phyloP scores from a whole-genome alignment of 768 basidiomycete genomes.

The Tylopilus rubrobrunneus region DNA sequence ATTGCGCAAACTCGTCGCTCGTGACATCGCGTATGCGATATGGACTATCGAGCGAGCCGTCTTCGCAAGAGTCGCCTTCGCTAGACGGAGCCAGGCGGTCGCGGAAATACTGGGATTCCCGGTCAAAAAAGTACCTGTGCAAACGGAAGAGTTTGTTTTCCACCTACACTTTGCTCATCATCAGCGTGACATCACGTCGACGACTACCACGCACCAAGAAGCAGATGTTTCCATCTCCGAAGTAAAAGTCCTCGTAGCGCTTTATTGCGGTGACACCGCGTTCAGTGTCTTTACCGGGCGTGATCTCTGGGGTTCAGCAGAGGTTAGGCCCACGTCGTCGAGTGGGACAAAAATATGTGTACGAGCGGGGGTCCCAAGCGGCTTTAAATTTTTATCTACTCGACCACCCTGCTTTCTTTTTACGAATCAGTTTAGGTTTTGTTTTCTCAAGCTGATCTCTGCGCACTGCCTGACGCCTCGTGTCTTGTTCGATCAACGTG shows the following conservation, averaged over 20 bases:
- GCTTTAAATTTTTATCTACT: conserved; percentile 13
- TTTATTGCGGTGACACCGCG: conserved; percentile 17
- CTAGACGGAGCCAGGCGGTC: conserved; percentile 16
- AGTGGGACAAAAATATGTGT: background rate
- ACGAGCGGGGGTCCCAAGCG: background rate
- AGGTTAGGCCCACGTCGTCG: background rate
- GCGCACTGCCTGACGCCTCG: conserved; percentile 1
- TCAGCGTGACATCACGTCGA: background rate
- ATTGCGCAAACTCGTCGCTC: conserved; percentile 38
- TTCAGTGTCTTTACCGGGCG: background rate
- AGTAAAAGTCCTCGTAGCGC: conserved; percentile 41
- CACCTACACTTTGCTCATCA: conserved; percentile 23
- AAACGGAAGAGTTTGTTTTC: conserved; percentile 31
- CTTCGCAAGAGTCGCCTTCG: background rate
- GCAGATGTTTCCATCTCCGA: conserved; percentile 50
- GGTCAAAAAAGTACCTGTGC: conserved; percentile 36
- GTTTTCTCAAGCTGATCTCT: conserved; percentile 16
- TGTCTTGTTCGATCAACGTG: background rate
- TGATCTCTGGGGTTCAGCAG: background rate
- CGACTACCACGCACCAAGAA: conserved; percentile 42
- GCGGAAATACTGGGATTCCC: conserved; percentile 33
- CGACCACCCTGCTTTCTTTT: conserved; percentile 1
- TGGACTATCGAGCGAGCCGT: background rate
- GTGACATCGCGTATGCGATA: conserved; percentile 27
- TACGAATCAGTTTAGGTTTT: background rate